Evolutionary conservation across 331 rosid species (phyloP).

Genomic region (Telfairia occidentalis): DNA sequence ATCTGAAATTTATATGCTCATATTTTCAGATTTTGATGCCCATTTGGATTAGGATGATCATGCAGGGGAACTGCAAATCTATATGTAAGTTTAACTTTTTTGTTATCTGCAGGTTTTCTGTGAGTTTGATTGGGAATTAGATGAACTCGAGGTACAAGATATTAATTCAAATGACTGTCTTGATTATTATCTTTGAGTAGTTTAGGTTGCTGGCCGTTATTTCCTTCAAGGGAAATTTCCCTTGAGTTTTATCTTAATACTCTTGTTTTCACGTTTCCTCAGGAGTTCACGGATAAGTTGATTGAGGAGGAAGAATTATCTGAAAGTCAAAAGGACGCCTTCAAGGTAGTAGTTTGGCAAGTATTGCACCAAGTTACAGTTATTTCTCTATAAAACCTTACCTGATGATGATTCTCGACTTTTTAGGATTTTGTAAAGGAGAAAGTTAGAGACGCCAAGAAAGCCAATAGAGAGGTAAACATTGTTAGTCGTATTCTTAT

Average conservation of each 20-base stretch:
- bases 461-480: conserved; percentile 55
- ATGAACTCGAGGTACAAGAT: conserved; percentile 63
- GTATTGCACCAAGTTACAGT: neutral
- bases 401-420: neutral
- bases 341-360: conserved; percentile 36
- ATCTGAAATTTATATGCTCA: conserved; percentile 2
- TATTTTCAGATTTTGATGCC: conserved; percentile 8
- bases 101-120: conserved; percentile 48
- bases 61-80: neutral
- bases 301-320: conserved; percentile 60
- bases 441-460: conserved; percentile 70
- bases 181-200: neutral
- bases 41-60: conserved; percentile 7
- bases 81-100: conserved; percentile 16
- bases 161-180: conserved; percentile 2
- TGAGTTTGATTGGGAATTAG: conserved; percentile 92
- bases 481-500: neutral
- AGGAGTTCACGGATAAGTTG: conserved; percentile 74
- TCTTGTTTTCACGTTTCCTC: conserved; percentile 12
- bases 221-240: neutral
- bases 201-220: conserved; percentile 37
- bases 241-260: neutral
- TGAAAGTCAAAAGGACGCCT: conserved; percentile 57
- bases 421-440: conserved; percentile 66
- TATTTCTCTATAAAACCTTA: neutral